A percentile compares a stretch with the other conserved stretches of the same genome.
phyloP scores from a whole-genome alignment of 2,329 filamentous ascomycete genomes.

The Cercospora berteroae region DNA sequence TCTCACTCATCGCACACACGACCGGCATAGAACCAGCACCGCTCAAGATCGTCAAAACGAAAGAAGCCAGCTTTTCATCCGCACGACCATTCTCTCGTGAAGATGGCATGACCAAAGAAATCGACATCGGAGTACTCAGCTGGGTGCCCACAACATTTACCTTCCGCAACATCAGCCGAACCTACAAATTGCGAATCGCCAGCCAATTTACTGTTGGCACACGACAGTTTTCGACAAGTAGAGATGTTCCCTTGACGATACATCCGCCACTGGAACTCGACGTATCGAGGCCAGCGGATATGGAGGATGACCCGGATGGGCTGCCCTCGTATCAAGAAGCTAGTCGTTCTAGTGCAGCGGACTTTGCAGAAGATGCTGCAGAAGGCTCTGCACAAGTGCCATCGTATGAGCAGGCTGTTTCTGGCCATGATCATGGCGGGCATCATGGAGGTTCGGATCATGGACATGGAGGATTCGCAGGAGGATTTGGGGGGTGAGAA shows the following conservation, averaged over 20 bases:
- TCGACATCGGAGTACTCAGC: conserved; percentile 17
- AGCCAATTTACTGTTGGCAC: conserved; percentile 17
- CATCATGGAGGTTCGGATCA: background rate
- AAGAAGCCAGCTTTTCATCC: conserved; percentile 8
- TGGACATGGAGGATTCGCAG: background rate
- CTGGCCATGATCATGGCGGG: background rate
- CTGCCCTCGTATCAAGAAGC: conserved; percentile 14
- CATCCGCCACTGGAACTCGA: conserved; percentile 10
- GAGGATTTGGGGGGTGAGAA: background rate
- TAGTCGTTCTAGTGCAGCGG: background rate
- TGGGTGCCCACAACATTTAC: conserved; percentile 17
- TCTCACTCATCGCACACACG: conserved; percentile 20
- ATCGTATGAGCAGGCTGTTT: conserved; percentile 7
- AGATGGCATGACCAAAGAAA: conserved; percentile 10
- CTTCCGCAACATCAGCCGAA: conserved; percentile 11
- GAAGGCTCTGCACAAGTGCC: conserved; percentile 5
- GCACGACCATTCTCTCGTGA: conserved; percentile 16
- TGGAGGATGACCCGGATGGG: background rate
- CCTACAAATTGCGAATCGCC: conserved; percentile 20
- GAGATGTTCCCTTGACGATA: conserved; percentile 14
- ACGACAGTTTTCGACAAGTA: conserved; percentile 8
- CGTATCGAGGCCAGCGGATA: background rate
- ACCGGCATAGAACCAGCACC: conserved; percentile 12
- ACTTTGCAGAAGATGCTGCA: background rate
- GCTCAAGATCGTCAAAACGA: conserved; percentile 16